These are phyloP conservation scores for Colletotrichum spinosum DNA, from an alignment of 2,329 filamentous ascomycete species.

Conservation along the genomic window DNA sequence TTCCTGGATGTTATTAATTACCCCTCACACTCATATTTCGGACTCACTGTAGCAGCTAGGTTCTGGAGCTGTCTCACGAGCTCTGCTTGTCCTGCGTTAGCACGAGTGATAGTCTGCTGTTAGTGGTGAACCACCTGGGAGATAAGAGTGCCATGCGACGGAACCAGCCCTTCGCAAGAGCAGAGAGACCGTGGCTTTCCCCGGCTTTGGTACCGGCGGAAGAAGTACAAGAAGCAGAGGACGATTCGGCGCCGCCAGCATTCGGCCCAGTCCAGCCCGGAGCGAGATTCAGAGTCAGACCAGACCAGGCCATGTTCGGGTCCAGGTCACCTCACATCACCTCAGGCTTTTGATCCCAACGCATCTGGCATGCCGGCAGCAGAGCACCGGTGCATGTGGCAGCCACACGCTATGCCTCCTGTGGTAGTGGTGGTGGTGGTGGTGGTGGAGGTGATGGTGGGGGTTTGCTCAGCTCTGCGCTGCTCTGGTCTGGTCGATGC, in stretches of 20 bases:
- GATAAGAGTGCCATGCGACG: neutral
- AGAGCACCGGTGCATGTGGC: conserved; percentile 23
- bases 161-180: neutral
- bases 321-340: neutral
- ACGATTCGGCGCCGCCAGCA: conserved; percentile 16
- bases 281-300: neutral
- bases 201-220: neutral
- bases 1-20: too few relatives aligned
- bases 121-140: conserved; percentile 7
- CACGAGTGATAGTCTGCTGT: neutral
- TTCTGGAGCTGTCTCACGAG: too few relatives aligned
- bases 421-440: conserved; percentile 5
- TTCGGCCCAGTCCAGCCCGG: neutral
- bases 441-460: neutral
- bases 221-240: conserved; percentile 10
- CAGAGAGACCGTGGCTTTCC: neutral
- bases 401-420: conserved; percentile 17
- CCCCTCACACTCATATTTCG: too few relatives aligned
- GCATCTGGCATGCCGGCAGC: conserved; percentile 32
- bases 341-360: conserved; percentile 7
- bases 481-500: too few relatives aligned
- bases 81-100: too few relatives aligned
- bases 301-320: neutral
- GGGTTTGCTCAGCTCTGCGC: neutral
- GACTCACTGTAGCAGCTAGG: too few relatives aligned